Base-by-base conservation (phyloP, 2,329 filamentous ascomycete genomes). In the Fusarium ambrosium region DNA sequence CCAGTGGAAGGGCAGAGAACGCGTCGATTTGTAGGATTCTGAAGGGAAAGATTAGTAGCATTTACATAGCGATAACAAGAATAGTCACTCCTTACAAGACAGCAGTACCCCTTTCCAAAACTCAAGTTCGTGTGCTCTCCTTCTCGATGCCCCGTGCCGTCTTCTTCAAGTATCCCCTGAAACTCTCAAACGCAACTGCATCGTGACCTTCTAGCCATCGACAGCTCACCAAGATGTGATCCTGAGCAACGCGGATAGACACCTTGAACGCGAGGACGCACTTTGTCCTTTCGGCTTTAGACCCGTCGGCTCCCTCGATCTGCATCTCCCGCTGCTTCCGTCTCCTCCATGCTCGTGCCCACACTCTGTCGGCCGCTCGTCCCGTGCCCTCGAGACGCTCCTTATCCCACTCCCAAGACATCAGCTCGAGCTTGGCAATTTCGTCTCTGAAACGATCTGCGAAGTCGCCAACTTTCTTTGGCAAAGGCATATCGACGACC, bases 141-240 rank as follows among this genome's bases (percentile, higher is more conserved):
- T 24, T 32, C 13, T 29, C 55, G 43, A 71, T 29, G 7, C 63
- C 62, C 48, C 72, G 71, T 2, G 71, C 78, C 6, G 79, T 86
- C 10, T 79, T 71, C 81, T 91, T 93, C 53, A 97, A 73, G 85
- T 95, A 95, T 0, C 94, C 95, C 70, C 92, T 93, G 72, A 99
- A 95, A 80, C 95, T 98, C 83, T 97, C 94, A 82, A 96, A 98
- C 0, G 97, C 80, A 1, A 92, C 87, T 20, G 89, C 86, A 74
- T 97, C 93, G 7, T 87, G 86, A 0, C 97, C 96, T 77, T 94
- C 91, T 1, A 94, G 79, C 95, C 82, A 85, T 36, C 93, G 87
- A 64, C 93, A 85, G 6, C 82, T 76, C 6, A 93, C 84, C 3
- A 80, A 82, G 0, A 92, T 84, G 20, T 83, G 80, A 2, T 80